Conservation (phyloP, 2,329 filamentous ascomycete genomes). For the Trichophyton equinum region DNA sequence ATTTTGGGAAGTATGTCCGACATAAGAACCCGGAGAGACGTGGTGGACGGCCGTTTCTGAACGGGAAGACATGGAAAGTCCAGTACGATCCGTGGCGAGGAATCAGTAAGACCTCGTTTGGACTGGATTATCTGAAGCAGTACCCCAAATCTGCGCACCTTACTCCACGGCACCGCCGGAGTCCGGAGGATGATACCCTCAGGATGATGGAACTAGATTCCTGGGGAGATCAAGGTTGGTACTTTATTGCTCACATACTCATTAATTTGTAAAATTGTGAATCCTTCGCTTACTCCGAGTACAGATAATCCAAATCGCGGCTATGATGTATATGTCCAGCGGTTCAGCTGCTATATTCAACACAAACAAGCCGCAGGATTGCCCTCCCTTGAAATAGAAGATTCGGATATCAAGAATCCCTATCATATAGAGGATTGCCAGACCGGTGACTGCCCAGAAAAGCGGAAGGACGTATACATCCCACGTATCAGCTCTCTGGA, state of each 20-base stretch:
- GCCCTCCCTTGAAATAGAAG: slow-evolving; percentile 19
- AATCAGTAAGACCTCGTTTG: slow-evolving; percentile 39
- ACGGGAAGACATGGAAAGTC: slow-evolving; percentile 39
- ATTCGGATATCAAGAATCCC: slow-evolving; percentile 35
- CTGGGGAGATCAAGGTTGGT: slow-evolving; percentile 31
- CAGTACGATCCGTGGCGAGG: slow-evolving; percentile 41
- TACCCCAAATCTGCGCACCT: slow-evolving; percentile 19
- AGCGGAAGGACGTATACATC: slow-evolving; percentile 23
- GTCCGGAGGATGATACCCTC: slow-evolving; percentile 19
- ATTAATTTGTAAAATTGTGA: not conserved
- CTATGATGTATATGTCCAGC: slow-evolving; percentile 40
- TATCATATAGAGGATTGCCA: slow-evolving; percentile 29
- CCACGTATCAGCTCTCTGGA: slow-evolving; percentile 35
- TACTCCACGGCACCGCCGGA: slow-evolving; percentile 9
- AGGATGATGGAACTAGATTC: slow-evolving; percentile 42
- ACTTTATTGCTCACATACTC: not conserved
- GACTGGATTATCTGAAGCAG: slow-evolving; percentile 40
- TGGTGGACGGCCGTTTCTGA: slow-evolving; percentile 41
- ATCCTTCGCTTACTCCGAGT: not conserved
- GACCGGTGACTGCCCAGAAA: slow-evolving; percentile 21
- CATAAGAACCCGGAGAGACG: slow-evolving; percentile 37
- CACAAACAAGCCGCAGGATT: slow-evolving; percentile 32
- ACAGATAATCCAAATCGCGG: slow-evolving; percentile 33
- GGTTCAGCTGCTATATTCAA: slow-evolving; percentile 40
- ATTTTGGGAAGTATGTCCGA: slow-evolving; percentile 38